Evolutionary conservation across 768 basidiomycete genomes (phyloP), one percentile per base, ranked within the genome.

Genomic region (Boletus pseudopeckii): DNA sequence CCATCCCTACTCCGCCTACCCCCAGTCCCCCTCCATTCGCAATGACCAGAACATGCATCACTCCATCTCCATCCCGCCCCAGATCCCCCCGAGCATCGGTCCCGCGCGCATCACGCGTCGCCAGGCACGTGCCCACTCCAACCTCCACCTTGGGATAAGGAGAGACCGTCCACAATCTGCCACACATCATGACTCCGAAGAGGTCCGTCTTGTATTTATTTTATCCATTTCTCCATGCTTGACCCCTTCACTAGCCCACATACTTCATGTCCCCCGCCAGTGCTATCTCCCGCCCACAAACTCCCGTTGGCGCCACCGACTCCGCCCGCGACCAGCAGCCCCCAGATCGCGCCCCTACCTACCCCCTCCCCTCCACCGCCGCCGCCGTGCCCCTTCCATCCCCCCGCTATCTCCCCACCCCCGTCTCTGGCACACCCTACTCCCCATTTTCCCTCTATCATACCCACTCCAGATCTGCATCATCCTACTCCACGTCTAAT

Each of bases 31-130:
- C 13, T 59, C 65, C 15, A 48, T 71, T 14, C 70, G 68, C 42
- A 55, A 57, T 18, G 64, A 66, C 54, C 64, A 70, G 10, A 58
- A 59, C 57, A 59, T 66, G 41, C 65, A 62, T 43, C 55, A 64
- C 52, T 49, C 62, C 50, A 54, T 71, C 55, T 45, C 55, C 22
- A 72, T 77, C 46, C 53, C 62, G 36, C 51, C 68, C 4, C 80
- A 80, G 68, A 70, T 80, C 37, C 71, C 78, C 13, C 70, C 79
- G 30, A 80, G 74, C 69, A 76, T 81, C 56, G 83, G 82, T 0
- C 81, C 83, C 44, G 70, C 71, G 55, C 79, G 83, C 55, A 69
- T 73, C 46, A 76, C 76, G 38, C 77, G 82, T 39, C 71, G 78
- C 38, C 77, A 77, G 59, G 72, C 69, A 66, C 72, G 72, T 62